Conservation (phyloP, 176 grass and related monocot species). For the Pontederia paniculata region DNA sequence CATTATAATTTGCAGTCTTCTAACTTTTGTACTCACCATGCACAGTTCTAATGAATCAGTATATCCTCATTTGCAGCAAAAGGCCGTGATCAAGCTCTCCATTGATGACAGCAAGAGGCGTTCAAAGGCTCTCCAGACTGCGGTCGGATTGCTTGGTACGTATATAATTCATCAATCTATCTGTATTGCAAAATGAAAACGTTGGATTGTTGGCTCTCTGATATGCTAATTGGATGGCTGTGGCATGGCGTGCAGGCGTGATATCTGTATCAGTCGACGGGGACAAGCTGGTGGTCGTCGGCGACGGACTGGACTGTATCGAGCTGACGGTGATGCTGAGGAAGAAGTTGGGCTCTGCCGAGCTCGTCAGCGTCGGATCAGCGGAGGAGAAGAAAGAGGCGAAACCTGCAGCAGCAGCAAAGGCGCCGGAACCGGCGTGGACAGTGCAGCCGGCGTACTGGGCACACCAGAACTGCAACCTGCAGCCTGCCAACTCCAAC, state of each 20-base stretch:
- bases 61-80: constrained; percentile 7
- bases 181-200: no score
- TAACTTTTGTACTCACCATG: no score
- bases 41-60: neutral
- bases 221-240: no score
- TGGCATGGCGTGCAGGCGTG: neutral
- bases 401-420: neutral
- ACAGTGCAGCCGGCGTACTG: neutral
- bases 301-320: neutral
- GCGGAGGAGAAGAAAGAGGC: neutral
- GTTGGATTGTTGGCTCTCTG: no score
- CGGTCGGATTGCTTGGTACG: neutral
- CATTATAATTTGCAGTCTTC: no score
- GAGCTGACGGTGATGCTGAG: neutral
- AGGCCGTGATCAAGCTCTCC: neutral
- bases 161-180: no score
- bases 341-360: neutral
- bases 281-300: neutral
- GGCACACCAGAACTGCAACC: neutral
- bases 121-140: constrained; percentile 1
- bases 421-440: neutral
- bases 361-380: neutral
- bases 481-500: no score
- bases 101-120: neutral
- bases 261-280: neutral